Evolutionary conservation across 306 rosid species (phyloP).

Genomic region (Cucurbita pepo): DNA sequence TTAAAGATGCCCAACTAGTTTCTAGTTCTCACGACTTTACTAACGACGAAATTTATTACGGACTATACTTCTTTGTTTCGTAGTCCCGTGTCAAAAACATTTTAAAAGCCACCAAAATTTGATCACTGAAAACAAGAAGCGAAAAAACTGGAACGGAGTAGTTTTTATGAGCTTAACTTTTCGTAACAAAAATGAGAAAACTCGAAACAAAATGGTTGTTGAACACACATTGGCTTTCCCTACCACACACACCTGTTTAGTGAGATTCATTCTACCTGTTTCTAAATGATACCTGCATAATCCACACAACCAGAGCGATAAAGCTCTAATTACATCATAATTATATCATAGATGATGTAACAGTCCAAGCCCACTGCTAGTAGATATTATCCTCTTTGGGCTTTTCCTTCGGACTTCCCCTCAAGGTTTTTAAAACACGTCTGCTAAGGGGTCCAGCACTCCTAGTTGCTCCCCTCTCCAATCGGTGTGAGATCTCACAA

Average conservation of each 20-base stretch:
- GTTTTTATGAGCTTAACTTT: too few relatives aligned
- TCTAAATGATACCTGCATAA: background rate
- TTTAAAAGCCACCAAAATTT: background rate
- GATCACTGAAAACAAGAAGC: background rate
- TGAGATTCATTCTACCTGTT: background rate
- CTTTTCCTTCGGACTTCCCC: too few relatives aligned
- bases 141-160: background rate
- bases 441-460: too few relatives aligned
- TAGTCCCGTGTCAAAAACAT: too few relatives aligned
- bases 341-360: too few relatives aligned
- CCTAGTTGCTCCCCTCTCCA: too few relatives aligned
- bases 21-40: background rate
- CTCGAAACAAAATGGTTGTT: background rate
- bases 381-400: too few relatives aligned
- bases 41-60: background rate
- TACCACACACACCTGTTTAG: background rate
- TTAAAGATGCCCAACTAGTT: background rate
- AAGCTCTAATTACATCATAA: too few relatives aligned
- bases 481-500: too few relatives aligned
- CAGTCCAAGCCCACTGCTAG: too few relatives aligned
- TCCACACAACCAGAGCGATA: background rate
- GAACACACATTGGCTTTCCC: background rate
- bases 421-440: too few relatives aligned
- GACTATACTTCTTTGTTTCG: too few relatives aligned
- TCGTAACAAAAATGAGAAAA: background rate